Percentiles rank a stretch among this genome's conserved stretches.
phyloP scores from a whole-genome alignment of 257 asterid species.

The Solanum tacnaense region DNA sequence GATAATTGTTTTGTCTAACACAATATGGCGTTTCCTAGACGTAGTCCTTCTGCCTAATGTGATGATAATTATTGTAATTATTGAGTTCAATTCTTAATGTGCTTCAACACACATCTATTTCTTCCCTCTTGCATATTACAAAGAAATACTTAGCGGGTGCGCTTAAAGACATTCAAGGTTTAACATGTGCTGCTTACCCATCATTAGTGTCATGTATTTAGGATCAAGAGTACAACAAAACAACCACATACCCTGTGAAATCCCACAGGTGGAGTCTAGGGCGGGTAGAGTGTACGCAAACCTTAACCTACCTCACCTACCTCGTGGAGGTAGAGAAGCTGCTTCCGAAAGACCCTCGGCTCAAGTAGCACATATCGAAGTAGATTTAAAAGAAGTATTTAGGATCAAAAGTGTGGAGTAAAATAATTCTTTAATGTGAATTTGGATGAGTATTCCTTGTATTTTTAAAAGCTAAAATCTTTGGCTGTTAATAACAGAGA shows the following conservation, averaged over 20 bases:
- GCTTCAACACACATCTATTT: background rate
- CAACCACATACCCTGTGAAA: background rate
- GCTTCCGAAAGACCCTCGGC: background rate
- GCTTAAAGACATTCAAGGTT: background rate
- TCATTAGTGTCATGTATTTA: background rate
- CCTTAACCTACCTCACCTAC: background rate
- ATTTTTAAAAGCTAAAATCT: background rate
- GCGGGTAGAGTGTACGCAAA: background rate
- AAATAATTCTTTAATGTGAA: background rate
- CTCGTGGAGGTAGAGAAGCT: background rate
- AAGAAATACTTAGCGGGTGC: background rate
- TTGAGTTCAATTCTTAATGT: background rate
- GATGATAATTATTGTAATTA: background rate
- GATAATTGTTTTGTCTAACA: background rate
- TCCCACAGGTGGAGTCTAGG: background rate
- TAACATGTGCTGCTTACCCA: background rate
- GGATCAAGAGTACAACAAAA: background rate
- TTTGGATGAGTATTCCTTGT: background rate
- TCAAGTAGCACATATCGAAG: background rate
- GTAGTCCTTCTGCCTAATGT: background rate
- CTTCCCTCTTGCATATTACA: background rate
- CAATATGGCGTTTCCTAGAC: background rate
- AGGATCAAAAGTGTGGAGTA: background rate
- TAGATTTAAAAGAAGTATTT: background rate
- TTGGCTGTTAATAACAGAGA: background rate